A percentile compares a stretch with the other conserved stretches of the same genome.
Conservation (phyloP, 306 rosid genomes). For the Trifolium pratense region DNA sequence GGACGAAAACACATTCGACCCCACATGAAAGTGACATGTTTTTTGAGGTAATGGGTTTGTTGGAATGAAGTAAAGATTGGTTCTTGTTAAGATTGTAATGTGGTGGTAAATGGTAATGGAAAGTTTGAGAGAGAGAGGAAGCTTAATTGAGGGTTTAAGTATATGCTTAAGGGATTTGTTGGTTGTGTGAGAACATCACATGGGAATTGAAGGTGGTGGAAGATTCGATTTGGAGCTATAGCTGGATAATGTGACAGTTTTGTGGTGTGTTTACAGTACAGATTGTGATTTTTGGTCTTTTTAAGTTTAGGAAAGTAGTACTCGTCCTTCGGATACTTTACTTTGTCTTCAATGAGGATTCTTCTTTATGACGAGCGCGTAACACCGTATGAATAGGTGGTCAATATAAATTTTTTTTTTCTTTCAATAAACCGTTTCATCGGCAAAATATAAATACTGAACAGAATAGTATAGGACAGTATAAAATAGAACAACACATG, state of each 20-base stretch:
- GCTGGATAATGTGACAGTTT: background rate
- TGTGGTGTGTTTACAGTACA: background rate
- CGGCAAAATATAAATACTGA: no score
- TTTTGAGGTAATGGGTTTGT: slow-evolving; percentile 7
- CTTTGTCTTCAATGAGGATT: background rate
- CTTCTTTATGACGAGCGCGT: background rate
- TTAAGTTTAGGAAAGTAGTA: background rate
- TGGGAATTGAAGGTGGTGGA: background rate
- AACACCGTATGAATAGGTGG: no score
- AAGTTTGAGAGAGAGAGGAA: slow-evolving; percentile 30
- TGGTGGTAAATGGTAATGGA: background rate
- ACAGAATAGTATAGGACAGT: no score
- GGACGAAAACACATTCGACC: slow-evolving; percentile 66
- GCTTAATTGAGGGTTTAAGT: slow-evolving; percentile 5
- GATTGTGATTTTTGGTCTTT: background rate
- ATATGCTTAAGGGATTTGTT: background rate
- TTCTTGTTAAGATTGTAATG: background rate
- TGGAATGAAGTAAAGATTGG: background rate
- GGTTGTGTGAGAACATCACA: background rate
- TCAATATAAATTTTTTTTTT: no score
- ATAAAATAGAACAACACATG: no score
- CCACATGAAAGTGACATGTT: slow-evolving; percentile 76
- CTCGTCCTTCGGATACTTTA: background rate
- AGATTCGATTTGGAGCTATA: slow-evolving; percentile 1
- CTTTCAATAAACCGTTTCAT: no score